Evolutionary conservation across 495 filamentous ascomycete genomes (phyloP).

Genomic region (Tuber aestivum): DNA sequence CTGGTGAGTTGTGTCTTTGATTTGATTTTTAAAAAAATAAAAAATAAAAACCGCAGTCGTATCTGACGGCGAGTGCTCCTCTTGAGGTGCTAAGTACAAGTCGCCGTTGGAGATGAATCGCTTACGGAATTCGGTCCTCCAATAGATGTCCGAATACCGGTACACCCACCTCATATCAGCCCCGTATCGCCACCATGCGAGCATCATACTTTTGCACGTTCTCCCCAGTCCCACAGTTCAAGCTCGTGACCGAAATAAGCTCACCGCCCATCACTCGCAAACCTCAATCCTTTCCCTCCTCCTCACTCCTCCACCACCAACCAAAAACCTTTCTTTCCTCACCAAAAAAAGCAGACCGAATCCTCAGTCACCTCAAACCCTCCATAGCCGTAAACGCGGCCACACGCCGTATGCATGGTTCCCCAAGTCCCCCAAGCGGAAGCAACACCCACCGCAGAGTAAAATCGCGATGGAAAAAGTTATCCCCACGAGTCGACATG

Average conservation of each 20-base stretch:
- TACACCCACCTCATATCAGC: not conserved
- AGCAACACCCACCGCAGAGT: not conserved
- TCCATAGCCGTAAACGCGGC: not conserved
- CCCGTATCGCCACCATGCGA: not conserved
- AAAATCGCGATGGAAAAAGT: too few relatives aligned
- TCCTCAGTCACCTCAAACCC: not conserved
- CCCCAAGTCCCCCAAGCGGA: not conserved
- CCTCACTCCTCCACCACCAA: not conserved
- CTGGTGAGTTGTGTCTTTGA: not conserved
- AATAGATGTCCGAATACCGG: not conserved
- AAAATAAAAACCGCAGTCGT: too few relatives aligned
- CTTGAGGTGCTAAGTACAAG: not conserved
- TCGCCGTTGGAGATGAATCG: not conserved
- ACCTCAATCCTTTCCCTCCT: not conserved
- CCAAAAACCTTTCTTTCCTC: not conserved
- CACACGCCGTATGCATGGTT: not conserved
- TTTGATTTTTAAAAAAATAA: not conserved
- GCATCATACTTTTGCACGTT: conserved; percentile 3
- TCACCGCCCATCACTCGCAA: not conserved
- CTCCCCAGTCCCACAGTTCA: not conserved
- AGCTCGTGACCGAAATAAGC: not conserved
- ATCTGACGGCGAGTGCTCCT: not conserved
- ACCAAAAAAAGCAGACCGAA: not conserved
- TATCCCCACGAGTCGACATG: not conserved
- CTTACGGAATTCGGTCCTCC: not conserved